A percentile compares a stretch with the other conserved stretches of the same genome.
Conservation (phyloP, 768 basidiomycete genomes). For the Tulasnella sp. region DNA sequence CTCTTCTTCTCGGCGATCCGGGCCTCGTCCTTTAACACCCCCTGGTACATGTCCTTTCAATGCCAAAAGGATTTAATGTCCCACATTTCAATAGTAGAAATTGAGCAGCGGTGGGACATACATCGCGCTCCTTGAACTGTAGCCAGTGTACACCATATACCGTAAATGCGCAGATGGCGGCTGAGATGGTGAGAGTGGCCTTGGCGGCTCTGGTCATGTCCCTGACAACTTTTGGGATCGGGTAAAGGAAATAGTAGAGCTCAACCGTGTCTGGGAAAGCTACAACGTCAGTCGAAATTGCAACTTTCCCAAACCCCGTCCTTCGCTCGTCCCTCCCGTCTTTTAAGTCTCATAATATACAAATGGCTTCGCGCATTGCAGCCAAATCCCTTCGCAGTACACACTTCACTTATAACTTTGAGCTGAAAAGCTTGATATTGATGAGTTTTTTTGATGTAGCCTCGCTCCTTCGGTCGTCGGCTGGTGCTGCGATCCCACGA, state of each 20-base stretch:
- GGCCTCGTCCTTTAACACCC: slow-evolving; percentile 82
- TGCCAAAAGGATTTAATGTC: neutral
- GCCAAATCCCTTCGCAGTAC: neutral
- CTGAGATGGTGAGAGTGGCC: slow-evolving; percentile 56
- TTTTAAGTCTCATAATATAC: neutral
- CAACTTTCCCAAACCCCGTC: slow-evolving; percentile 8
- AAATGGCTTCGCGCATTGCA: slow-evolving; percentile 5
- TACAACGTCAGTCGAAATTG: neutral
- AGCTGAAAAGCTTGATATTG: slow-evolving; percentile 1
- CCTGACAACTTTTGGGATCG: slow-evolving; percentile 6
- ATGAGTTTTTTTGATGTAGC: neutral
- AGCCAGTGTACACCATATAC: slow-evolving; percentile 87
- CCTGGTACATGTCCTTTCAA: slow-evolving; percentile 76
- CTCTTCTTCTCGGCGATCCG: slow-evolving; percentile 61
- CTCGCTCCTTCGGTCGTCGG: slow-evolving; percentile 16
- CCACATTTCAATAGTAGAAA: no score
- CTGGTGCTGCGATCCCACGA: slow-evolving; percentile 17
- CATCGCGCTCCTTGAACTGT: slow-evolving; percentile 74
- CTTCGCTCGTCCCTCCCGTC: neutral
- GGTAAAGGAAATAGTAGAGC: neutral
- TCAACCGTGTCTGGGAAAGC: neutral
- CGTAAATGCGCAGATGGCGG: slow-evolving; percentile 52
- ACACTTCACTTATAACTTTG: neutral
- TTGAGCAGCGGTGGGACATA: no score
- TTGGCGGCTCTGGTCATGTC: slow-evolving; percentile 59